phyloP scores from a whole-genome alignment of 768 basidiomycete species.

The Lactarius sp. region DNA sequence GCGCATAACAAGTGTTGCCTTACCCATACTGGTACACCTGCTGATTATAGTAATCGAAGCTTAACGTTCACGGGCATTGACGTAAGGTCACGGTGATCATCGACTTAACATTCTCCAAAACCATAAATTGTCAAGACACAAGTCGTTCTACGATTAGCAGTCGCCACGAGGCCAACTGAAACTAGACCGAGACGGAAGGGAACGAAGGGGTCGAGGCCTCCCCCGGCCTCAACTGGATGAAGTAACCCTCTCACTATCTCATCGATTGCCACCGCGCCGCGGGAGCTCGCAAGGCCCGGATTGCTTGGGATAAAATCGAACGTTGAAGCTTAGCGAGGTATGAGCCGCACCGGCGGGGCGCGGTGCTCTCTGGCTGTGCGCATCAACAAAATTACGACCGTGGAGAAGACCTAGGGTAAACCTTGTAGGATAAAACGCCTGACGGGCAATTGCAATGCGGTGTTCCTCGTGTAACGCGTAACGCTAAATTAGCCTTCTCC shows the following conservation, averaged over 20 bases:
- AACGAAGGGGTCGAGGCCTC: neutral
- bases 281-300: neutral
- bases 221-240: conserved; percentile 2
- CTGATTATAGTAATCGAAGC: neutral
- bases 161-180: neutral
- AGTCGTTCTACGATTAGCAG: conserved; percentile 3
- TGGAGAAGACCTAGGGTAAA: neutral
- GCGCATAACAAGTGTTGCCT: neutral
- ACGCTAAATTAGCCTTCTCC: conserved; percentile 8
- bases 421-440: neutral
- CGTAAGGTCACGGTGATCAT: neutral
- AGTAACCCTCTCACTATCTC: neutral
- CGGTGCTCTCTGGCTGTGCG: neutral
- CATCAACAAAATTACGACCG: neutral
- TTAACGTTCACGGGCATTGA: neutral
- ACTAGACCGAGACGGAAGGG: neutral
- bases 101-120: neutral
- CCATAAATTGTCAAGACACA: neutral
- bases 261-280: neutral
- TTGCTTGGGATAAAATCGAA: neutral
- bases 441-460: neutral
- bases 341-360: neutral
- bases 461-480: neutral
- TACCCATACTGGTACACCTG: neutral
- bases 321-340: neutral